Percentiles rank a stretch among this genome's conserved stretches.
phyloP scores from a whole-genome alignment of 495 filamentous ascomycete genomes.

The Annulohypoxylon moriforme region DNA sequence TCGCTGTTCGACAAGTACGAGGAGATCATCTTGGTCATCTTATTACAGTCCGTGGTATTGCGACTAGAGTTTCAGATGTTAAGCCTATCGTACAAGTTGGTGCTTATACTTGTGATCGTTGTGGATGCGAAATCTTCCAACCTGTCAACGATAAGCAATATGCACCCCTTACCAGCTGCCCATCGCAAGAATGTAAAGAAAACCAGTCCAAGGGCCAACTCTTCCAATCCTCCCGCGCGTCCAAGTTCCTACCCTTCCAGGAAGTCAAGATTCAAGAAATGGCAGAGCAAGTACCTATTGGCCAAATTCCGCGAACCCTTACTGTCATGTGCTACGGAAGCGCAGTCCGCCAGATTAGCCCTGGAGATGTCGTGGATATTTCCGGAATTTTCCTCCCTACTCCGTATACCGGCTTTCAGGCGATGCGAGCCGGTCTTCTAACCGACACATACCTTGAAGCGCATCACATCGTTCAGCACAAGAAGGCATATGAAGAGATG shows the following conservation, averaged over 20 bases:
- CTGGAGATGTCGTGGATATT: slow-evolving; percentile 92
- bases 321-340: slow-evolving; percentile 91
- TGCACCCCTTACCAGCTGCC: slow-evolving; percentile 83
- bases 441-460: slow-evolving; percentile 98
- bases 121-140: slow-evolving; percentile 97
- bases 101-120: slow-evolving; percentile 96
- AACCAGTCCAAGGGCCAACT: slow-evolving; percentile 95
- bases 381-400: slow-evolving; percentile 96
- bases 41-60: slow-evolving; percentile 94
- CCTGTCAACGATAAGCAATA: slow-evolving; percentile 92
- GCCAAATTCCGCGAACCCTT: slow-evolving; percentile 91
- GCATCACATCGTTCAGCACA: slow-evolving; percentile 92
- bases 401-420: slow-evolving; percentile 97
- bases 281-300: slow-evolving; percentile 97
- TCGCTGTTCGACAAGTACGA: slow-evolving; percentile 91
- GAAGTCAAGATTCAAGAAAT: slow-evolving; percentile 99
- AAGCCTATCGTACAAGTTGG: slow-evolving; percentile 98
- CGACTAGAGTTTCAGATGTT: slow-evolving; percentile 95
- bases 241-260: slow-evolving; percentile 97
- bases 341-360: slow-evolving; percentile 85
- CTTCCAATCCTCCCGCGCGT: slow-evolving; percentile 91
- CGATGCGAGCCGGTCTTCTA: slow-evolving; percentile 91
- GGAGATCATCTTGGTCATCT: slow-evolving; percentile 92
- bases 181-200: slow-evolving; percentile 85
- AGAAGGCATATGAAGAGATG: slow-evolving; percentile 94